phyloP scores from a whole-genome alignment of 331 rosid species.

The Telfairia occidentalis region DNA sequence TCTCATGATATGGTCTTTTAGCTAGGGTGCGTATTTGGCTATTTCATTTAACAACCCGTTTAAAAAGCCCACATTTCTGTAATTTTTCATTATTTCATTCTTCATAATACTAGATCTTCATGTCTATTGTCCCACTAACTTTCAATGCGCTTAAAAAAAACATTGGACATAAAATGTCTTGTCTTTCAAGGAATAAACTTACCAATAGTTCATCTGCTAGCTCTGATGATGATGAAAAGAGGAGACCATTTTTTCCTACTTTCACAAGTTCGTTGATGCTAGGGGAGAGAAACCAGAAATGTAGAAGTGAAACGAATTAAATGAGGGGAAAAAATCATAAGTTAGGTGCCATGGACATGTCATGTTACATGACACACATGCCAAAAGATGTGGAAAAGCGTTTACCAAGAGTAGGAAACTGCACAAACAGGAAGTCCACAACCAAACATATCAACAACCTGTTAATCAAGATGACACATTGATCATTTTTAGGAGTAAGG shows the following conservation, averaged over 20 bases:
- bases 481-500: neutral
- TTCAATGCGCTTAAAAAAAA: neutral
- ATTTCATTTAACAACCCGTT: neutral
- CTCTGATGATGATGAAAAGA: slow-evolving; percentile 81
- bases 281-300: slow-evolving; percentile 19
- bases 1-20: neutral
- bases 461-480: neutral
- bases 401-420: slow-evolving; percentile 89
- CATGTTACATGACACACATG: neutral
- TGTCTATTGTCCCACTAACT: neutral
- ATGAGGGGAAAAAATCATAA: too few relatives aligned
- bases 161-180: neutral
- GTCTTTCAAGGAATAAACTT: slow-evolving; percentile 16
- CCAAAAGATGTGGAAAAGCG: neutral
- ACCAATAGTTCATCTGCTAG: slow-evolving; percentile 91
- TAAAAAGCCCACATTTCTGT: neutral
- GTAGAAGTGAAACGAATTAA: neutral
- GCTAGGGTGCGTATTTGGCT: neutral
- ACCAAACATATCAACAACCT: slow-evolving; percentile 98
- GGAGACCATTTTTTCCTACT: slow-evolving; percentile 72
- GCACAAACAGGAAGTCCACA: slow-evolving; percentile 98
- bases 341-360: neutral
- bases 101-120: neutral
- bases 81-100: neutral
- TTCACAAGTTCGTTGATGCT: slow-evolving; percentile 80